Evolutionary conservation across 2,329 filamentous ascomycete genomes (phyloP), one percentile per base, ranked within the genome.

Genomic region (Aspergillus sp.): DNA sequence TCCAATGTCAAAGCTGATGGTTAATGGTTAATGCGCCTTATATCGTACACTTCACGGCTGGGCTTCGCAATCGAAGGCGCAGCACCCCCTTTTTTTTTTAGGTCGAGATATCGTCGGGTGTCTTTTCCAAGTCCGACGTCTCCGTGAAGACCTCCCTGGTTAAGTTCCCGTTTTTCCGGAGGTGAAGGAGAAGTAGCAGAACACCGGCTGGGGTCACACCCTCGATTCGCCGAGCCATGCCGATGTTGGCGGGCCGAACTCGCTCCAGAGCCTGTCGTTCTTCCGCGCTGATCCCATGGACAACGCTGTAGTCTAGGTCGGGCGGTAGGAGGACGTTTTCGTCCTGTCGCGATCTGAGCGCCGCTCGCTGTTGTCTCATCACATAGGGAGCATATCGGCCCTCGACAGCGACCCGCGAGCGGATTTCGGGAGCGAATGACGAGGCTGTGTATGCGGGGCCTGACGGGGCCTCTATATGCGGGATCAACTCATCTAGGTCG

Each of bases 341-440:
- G 69, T 98, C 93, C 51, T 86, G 85, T 58, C 86, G 79, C 72
- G 96, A 89, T 6, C 83, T 81, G 33, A 82, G 81, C 19, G 88
- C 88, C 58, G 87, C 82, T 3, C 82, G 81, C 24, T 82, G 80
- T 72, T 98, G 92, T 66, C 86, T 84, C 46, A 81, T 82, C 39
- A 96, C 87, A 72, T 96, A 96, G 0, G 93, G 93, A 1, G 89
- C 91, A 72, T 99, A 99, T 3, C 85, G 81, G 13, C 89, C 89
- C 74, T 97, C 91, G 65, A 97, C 90, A 42, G 83, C 82, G 7
- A 97, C 88, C 44, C 93, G 85, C 52, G 80, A 78, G 61, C 83
- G 83, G 56, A 96, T 83, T 30, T 81, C 81, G 0, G 79, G 67
- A 0, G 85, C 6, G 70, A 73, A 57, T 65, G 69, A 59, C 88